These are phyloP conservation scores for Emydomyces testavorans DNA, from an alignment of 2,329 filamentous ascomycete genomes.

Conservation along the genomic window DNA sequence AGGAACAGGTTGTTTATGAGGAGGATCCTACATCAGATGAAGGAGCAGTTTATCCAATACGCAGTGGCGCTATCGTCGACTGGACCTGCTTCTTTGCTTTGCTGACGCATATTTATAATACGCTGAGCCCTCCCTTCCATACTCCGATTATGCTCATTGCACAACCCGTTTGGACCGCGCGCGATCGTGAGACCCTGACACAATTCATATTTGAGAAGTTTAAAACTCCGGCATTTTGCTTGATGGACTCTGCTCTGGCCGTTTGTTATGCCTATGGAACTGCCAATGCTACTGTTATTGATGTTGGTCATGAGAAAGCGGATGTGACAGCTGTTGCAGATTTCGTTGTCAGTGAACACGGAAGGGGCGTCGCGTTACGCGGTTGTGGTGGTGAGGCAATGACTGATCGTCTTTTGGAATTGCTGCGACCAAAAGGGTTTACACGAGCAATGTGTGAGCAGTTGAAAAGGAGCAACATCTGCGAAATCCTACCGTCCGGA, in stretches of 20 bases:
- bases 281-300: constrained; percentile 70
- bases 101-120: constrained; percentile 80
- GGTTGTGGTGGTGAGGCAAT: constrained; percentile 79
- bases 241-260: constrained; percentile 80
- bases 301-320: constrained; percentile 84
- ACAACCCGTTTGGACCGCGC: constrained; percentile 79
- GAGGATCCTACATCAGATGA: constrained; percentile 82
- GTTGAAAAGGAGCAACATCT: constrained; percentile 51
- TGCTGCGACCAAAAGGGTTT: constrained; percentile 50
- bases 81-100: constrained; percentile 92
- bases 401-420: constrained; percentile 58
- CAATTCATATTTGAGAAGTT: constrained; percentile 97
- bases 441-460: constrained; percentile 54
- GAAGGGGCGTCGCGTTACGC: constrained; percentile 48
- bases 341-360: constrained; percentile 59
- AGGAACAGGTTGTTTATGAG: constrained; percentile 55
- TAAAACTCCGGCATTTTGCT: constrained; percentile 79
- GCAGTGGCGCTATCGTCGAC: constrained; percentile 69
- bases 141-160: constrained; percentile 85
- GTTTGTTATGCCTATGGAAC: constrained; percentile 72
- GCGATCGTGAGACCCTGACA: constrained; percentile 75
- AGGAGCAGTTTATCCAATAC: constrained; percentile 78
- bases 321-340: constrained; percentile 86
- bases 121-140: constrained; percentile 82
- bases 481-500: constrained; percentile 48